Percentiles rank a stretch among this genome's conserved stretches.
Conservation (phyloP, 441 rosid genomes). For the Populus tomentosa region DNA sequence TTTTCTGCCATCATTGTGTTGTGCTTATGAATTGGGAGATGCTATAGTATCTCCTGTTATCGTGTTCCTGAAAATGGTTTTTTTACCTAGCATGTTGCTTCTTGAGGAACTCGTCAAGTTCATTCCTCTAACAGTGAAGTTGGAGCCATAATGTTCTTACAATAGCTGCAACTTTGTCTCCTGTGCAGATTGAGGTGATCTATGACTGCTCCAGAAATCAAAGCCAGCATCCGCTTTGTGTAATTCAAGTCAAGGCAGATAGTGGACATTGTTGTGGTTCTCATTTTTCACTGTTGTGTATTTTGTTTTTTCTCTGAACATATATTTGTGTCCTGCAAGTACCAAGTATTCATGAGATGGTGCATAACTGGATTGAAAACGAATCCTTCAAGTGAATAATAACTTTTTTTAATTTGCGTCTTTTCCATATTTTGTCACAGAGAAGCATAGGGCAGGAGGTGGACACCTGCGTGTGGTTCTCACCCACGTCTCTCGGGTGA, state of each 20-base stretch:
- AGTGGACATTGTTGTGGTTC: slow-evolving; percentile 15
- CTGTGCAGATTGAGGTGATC: slow-evolving; percentile 30
- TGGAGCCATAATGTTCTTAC: neutral
- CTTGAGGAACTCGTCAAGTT: neutral
- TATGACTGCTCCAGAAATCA: slow-evolving; percentile 8
- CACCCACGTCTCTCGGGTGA: neutral
- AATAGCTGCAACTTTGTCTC: neutral
- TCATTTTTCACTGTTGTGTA: slow-evolving; percentile 14
- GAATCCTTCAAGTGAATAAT: slow-evolving; percentile 5
- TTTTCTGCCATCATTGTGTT: too few relatives aligned
- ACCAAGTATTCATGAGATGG: slow-evolving; percentile 13
- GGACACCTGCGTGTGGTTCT: neutral
- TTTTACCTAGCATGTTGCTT: neutral
- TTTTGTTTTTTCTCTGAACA: slow-evolving; percentile 17
- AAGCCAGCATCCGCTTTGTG: slow-evolving; percentile 9
- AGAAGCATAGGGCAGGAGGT: neutral
- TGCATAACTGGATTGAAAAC: neutral
- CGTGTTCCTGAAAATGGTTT: neutral
- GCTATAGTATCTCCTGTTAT: neutral
- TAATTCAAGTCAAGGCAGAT: slow-evolving; percentile 13
- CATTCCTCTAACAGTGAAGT: neutral
- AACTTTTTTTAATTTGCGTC: neutral
- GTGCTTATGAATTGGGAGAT: neutral
- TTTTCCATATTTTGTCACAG: neutral
- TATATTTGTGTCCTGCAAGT: neutral